Evolutionary conservation across 805 yeast species (phyloP), one percentile per base, ranked within the genome.

Genomic region (Lachancea cidri): DNA sequence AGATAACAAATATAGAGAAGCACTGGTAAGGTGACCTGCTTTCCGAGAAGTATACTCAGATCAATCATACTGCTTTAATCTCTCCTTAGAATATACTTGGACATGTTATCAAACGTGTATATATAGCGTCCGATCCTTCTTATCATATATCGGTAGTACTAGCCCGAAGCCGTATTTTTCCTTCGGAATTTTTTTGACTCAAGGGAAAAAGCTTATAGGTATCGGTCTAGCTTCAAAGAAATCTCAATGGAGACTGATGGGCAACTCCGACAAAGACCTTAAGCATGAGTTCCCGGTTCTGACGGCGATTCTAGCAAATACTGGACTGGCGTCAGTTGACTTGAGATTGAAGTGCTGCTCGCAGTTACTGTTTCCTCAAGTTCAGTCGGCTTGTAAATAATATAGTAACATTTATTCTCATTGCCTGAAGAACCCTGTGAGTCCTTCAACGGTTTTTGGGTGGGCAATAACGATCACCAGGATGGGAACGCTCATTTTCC

Each of bases 1-100:
- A 40, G 40, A 35, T 48, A 53, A 16, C 49, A 27, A 7, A 57
- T 47, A 39, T 40, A 50, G 35, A 38, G 33, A 32, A 57, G 36
- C 20, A 48, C 32, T 3, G 61, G 61, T 3, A 54, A 33, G 4
- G 60, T 57, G 17, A 55, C 46, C 18, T 43, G 41, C 46, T 57
- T 57, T 4, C 45, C 42, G 19, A 44, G 32, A 5, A 50, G 8
- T 7, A 32, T 16, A 17, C 45, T 47, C 15, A 47, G 29, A 39
- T 47, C 48, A 2, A 42, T 25, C 36, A 30, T 36, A 27, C 4
- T 33, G 11, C 11, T 7, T 11, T 11, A 22, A 7, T 22, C 27
- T 7, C 7, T 11, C 27, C 11, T 7, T 7, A 22, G n/a, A n/a
- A n/a, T n/a, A n/a, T n/a, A n/a, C n/a, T n/a, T n/a, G n/a, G n/a